phyloP scores from a whole-genome alignment of 2,329 filamentous ascomycete genomes.

The Teratosphaeriaceae sp. region DNA sequence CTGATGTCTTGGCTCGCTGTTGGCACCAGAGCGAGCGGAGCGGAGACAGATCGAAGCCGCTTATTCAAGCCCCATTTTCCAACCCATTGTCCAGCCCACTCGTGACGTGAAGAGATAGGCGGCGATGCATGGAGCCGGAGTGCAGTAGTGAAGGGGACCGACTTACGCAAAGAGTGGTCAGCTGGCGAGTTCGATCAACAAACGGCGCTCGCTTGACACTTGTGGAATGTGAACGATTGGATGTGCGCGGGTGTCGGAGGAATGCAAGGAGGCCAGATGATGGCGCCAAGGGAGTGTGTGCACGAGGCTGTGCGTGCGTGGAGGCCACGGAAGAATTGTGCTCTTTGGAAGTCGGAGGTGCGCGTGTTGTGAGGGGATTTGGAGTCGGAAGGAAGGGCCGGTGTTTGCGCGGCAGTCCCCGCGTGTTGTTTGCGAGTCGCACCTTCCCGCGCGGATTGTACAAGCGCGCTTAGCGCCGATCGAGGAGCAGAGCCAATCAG shows the following conservation, averaged over 20 bases:
- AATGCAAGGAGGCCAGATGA: conserved; percentile 11
- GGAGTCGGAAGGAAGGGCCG: too few species aligned
- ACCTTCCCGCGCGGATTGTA: too few species aligned
- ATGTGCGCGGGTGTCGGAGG: conserved; percentile 8
- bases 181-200: conserved; percentile 8
- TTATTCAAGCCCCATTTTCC: conserved; percentile 1
- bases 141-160: background rate
- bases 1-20: background rate
- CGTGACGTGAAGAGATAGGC: background rate
- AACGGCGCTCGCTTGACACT: background rate
- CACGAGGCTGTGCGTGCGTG: background rate
- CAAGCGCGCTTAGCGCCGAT: too few species aligned
- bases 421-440: too few species aligned
- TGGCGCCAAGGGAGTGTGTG: conserved; percentile 10
- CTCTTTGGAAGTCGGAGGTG: background rate
- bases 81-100: background rate
- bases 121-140: conserved; percentile 2
- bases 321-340: background rate
- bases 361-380: background rate
- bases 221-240: conserved; percentile 15
- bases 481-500: too few species aligned
- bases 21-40: background rate
- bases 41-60: background rate
- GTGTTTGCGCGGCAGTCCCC: too few species aligned
- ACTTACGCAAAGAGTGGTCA: conserved; percentile 5